Base-by-base conservation (phyloP, 768 basidiomycete genomes). In the Lentinula sp. region DNA sequence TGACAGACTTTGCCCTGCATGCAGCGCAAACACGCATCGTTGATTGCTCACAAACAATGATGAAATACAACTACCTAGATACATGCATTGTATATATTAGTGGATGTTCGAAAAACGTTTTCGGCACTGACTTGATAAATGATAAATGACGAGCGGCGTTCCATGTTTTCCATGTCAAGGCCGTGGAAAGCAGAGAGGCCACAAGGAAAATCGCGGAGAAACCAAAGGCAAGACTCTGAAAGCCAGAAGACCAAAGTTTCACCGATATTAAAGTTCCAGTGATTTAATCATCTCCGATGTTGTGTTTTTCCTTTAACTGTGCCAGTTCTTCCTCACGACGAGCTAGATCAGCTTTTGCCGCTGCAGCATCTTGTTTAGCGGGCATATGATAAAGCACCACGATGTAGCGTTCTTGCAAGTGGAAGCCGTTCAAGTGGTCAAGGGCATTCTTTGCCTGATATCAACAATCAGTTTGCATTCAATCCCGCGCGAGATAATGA, bases 341-440 rank as follows among this genome's bases (percentile, higher is more conserved):
- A 13, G 93, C 91, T 56, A 98, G 75, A 66, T 98, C 96, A 21
- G 93, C 91, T 70, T 97, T 97, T 13, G 90, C 89, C 6, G 93
- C 89, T 1, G 93, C 93, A 1, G 93, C 93, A 67, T 95, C 93
- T 69, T 95, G 93, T 73, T 95, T 93, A n/a, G 93, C 88, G 40
- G 95, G 93, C 88, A 98, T 96, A 71, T 98, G 95, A 69, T 96
- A 98, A 32, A 98, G 78, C 8, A 98, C 96, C 61, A 99, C 96
- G 57, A 99, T 96, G 75, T 98, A 99, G 28, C 96, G 89, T 74
- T 97, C 96, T 42, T 95, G 94, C 61, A 99, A 73, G 76, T 99
- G 96, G 78, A 99, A 99, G 49, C 96, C 96, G 67, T 98, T 98
- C 69, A 98, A 74, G 73, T 97, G 95, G 70, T 95, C 95, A 60